phyloP scores from a whole-genome alignment of 345 rosid species.

The Salix brachista region DNA sequence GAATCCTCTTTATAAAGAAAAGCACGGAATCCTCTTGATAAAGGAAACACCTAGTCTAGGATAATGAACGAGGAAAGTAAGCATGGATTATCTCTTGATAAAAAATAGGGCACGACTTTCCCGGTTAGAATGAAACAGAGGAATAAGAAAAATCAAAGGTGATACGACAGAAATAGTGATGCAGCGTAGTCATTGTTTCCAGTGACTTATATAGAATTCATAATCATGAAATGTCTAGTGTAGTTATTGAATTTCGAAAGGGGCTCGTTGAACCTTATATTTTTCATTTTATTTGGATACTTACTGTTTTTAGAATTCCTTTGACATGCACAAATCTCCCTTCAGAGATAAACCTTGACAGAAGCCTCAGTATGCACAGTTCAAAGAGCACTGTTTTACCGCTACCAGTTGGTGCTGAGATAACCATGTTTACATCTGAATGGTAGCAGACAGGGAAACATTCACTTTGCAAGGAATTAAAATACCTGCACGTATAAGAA shows the following conservation, averaged over 20 bases:
- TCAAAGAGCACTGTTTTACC: constrained; percentile 96
- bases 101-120: too few species aligned
- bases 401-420: constrained; percentile 99
- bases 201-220: not conserved
- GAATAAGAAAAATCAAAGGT: too few species aligned
- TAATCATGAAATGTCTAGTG: not conserved
- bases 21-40: too few species aligned
- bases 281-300: constrained; percentile 5
- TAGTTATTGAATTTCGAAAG: not conserved
- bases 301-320: constrained; percentile 91
- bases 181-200: too few species aligned
- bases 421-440: constrained; percentile 82
- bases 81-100: not conserved
- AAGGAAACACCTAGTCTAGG: too few species aligned
- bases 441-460: constrained; percentile 82
- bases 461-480: constrained; percentile 92
- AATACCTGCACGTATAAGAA: constrained; percentile 52
- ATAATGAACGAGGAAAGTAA: not conserved
- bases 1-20: too few species aligned
- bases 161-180: too few species aligned
- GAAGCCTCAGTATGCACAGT: constrained; percentile 84
- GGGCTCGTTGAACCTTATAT: not conserved
- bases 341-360: constrained; percentile 60
- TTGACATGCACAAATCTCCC: constrained; percentile 58
- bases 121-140: too few species aligned